Evolutionary conservation across 1,284 basidiomycete species (phyloP).

Genomic region (Melampsora larici-populina): DNA sequence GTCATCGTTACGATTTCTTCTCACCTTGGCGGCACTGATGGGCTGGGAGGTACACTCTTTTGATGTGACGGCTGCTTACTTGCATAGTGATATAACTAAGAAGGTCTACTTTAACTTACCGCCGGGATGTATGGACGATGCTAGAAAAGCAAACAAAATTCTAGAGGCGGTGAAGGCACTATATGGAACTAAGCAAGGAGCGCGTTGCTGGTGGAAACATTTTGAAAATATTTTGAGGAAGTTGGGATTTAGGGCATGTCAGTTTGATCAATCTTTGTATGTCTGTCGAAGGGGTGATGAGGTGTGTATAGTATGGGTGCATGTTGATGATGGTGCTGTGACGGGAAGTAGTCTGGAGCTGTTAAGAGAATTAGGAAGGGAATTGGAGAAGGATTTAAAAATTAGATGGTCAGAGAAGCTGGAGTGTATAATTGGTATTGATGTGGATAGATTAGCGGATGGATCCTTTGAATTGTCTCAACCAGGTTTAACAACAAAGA

Average conservation of each 20-base stretch:
- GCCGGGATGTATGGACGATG: too few relatives aligned
- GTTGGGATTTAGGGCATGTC: background rate
- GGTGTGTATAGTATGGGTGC: background rate
- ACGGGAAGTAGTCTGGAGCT: background rate
- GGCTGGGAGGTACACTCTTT: too few relatives aligned
- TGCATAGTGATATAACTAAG: too few relatives aligned
- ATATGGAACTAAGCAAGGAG: background rate
- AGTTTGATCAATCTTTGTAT: background rate
- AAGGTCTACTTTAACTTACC: too few relatives aligned
- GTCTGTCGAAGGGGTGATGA: too few relatives aligned
- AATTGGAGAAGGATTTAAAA: background rate
- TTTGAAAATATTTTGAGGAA: background rate
- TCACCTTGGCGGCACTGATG: too few relatives aligned
- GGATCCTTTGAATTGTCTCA: too few relatives aligned
- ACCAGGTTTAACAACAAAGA: too few relatives aligned
- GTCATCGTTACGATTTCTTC: too few relatives aligned
- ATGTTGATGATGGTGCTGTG: conserved; percentile 2
- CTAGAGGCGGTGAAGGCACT: background rate
- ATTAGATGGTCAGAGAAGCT: background rate
- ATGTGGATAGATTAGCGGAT: background rate
- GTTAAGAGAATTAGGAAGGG: background rate
- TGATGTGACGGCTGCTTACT: too few relatives aligned
- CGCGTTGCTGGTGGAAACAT: conserved; percentile 1
- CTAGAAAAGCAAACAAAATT: too few relatives aligned
- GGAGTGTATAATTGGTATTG: background rate